Base-by-base conservation (phyloP, 257 asterid species). In the Lycium barbarum region DNA sequence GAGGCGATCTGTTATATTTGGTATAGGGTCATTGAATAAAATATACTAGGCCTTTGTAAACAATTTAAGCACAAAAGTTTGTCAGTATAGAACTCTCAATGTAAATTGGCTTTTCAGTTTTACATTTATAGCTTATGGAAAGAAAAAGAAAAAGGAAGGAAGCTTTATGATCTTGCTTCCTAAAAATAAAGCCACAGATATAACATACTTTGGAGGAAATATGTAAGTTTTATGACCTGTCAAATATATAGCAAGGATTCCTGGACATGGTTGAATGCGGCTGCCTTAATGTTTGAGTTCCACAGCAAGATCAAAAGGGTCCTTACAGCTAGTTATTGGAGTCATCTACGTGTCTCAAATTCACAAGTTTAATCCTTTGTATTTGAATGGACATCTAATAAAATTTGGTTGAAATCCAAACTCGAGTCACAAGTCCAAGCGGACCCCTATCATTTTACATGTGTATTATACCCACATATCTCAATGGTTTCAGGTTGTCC, bases 401-500 rank as follows among this genome's bases (percentile, higher is more conserved):
- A 71, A 43, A 43, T 4, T 40, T 43, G 57, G 33, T 71, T 40
- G 79, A 71, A 71, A 71, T 10, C 2, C 2, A 71, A 40, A 5
- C 8, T 43, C 0, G 36, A 71, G 18, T 71, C 35, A 9, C 79
- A 14, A 26, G 78, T 68, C 51, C 76, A 35, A 68, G 51, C 13
- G 1, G 54, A 40, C 0, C 4, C 35, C 40, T 7, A 14, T 0
- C 1, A 14, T 36, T 3, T 8, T 68, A 20, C 54, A 40, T 18
- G 79, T 71, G 1, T 72, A 72, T 11, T 11, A 72, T 45, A 72
- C 45, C 58, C 38, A n/a, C 55, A 72, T n/a, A 72, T 72, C 38
- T 72, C 38, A 72, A 72, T 72, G 79, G 33, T 45, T 45, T 81
- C 86, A 92, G 97, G 95, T 92, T 81, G 92, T 90, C 70, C 65